Base-by-base conservation (phyloP, 202 grass and related monocot genomes). In the Elaeis oleifera region DNA sequence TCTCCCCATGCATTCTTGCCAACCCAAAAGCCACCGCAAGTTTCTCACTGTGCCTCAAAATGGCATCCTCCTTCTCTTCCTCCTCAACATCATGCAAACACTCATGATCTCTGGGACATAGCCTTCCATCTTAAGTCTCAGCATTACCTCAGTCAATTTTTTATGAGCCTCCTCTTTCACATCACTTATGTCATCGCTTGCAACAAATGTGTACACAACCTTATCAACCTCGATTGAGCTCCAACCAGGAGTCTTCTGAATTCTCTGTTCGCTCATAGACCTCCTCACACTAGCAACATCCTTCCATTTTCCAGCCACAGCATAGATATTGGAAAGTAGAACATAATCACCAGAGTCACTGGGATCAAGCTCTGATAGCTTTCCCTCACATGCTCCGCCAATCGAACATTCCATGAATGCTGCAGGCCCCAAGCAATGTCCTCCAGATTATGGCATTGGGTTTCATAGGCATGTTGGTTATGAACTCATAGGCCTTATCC, bases 11-110 rank as follows among this genome's bases (percentile, higher is more conserved):
- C 58, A 49, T 55, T 50, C 70, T 73, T 11, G 59, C 59, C 49
- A 73, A 22, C 19, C 70, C 70, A 23, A 73, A 73, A 53, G 70
- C 70, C 59, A 73, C 70, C 22, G 70, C 70, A 44, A 73, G 59
- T 59, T 73, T 73, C 50, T 73, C 70, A 16, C 70, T 73, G 18
- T 73, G 70, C 26, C 50, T 50, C n/a, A 16, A 51, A 39, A 73
- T 24, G 16, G 59, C 49, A 36, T 63, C 25, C 18, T 73, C 19
- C 27, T 73, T 73, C 49, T 73, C 70, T 31, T 73, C 70, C 19
- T 73, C 70, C 50, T 73, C 70, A 63, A 73, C 62, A 23, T 73
- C 70, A 63, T 73, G 70, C 70, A 73, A 63, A 73, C 70, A 36
- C 18, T 63, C 15, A 15, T n/a, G 6, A 63, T 16, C 27, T 73